Conservation (phyloP, 1,284 basidiomycete species). For the Rhodotorula sp. region DNA sequence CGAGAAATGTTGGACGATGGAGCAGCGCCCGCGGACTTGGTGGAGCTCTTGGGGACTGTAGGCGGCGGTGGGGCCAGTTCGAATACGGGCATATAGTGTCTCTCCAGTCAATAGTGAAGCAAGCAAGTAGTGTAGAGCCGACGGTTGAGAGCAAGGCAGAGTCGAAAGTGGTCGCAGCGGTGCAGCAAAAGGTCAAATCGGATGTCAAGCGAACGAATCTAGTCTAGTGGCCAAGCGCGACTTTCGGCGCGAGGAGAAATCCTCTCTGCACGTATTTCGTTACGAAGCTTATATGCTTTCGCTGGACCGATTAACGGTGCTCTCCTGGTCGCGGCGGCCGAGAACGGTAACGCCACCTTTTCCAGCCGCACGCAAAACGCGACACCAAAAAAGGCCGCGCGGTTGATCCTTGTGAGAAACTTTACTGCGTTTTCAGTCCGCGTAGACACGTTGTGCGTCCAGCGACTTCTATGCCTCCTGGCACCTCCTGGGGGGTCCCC, state of each 20-base stretch:
- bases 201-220: not conserved
- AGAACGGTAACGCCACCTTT: no score
- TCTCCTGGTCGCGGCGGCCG: no score
- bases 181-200: not conserved
- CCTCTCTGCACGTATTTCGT: not conserved
- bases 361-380: no score
- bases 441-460: not conserved
- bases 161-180: not conserved
- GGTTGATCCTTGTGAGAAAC: no score
- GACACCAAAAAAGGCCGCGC: no score
- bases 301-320: no score
- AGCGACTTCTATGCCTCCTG: not conserved
- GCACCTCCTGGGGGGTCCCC: not conserved
- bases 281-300: not conserved
- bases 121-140: not conserved
- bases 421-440: slow-evolving; percentile 8
- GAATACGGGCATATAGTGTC: slow-evolving; percentile 16
- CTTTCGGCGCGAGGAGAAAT: not conserved
- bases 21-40: not conserved
- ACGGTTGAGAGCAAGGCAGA: no score
- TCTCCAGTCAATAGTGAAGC: no score
- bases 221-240: no score
- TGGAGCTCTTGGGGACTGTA: not conserved
- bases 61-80: slow-evolving; percentile 4
- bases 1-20: slow-evolving; percentile 6